Percentiles rank a stretch among this genome's conserved stretches.
phyloP scores from a whole-genome alignment of 345 rosid species.

The Geranium rotundifolium region DNA sequence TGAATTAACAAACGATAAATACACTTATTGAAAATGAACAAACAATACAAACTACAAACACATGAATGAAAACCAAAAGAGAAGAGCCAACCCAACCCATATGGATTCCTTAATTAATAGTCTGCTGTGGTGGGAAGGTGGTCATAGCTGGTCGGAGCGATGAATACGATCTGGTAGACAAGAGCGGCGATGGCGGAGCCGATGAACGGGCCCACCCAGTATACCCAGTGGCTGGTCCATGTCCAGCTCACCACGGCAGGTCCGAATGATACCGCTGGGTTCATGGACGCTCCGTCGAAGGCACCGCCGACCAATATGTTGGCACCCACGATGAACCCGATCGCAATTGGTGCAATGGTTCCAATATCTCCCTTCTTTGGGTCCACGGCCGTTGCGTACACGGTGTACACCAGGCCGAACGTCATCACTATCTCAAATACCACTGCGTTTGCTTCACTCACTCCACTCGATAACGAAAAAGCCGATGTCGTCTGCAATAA shows the following conservation, averaged over 20 bases:
- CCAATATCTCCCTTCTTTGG: conserved; percentile 83
- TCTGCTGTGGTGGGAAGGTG: conserved; percentile 50
- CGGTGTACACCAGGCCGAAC: conserved; percentile 79
- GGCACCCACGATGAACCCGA: conserved; percentile 85
- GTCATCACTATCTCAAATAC: conserved; percentile 95
- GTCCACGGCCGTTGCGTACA: conserved; percentile 82
- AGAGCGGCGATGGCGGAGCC: conserved; percentile 74
- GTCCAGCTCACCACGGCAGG: conserved; percentile 95
- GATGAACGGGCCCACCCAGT: conserved; percentile 90
- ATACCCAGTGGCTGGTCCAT: conserved; percentile 86
- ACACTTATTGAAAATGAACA: conserved; percentile 15
- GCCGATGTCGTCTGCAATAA: conserved; percentile 41
- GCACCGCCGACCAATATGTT: conserved; percentile 91
- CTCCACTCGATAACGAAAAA: conserved; percentile 53
- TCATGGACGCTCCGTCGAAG: conserved; percentile 86
- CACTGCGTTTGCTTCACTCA: conserved; percentile 57
- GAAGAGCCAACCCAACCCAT: not conserved
- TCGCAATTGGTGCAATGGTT: conserved; percentile 70
- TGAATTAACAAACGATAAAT: conserved; percentile 6
- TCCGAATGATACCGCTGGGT: conserved; percentile 95
- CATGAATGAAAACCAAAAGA: not conserved
- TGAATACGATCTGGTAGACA: conserved; percentile 53
- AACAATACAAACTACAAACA: conserved; percentile 19
- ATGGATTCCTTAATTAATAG: conserved; percentile 15
- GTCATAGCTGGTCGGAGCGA: conserved; percentile 38